Evolutionary conservation across 1,284 basidiomycete species (phyloP).

Genomic region (Pseudozyma thailandica): DNA sequence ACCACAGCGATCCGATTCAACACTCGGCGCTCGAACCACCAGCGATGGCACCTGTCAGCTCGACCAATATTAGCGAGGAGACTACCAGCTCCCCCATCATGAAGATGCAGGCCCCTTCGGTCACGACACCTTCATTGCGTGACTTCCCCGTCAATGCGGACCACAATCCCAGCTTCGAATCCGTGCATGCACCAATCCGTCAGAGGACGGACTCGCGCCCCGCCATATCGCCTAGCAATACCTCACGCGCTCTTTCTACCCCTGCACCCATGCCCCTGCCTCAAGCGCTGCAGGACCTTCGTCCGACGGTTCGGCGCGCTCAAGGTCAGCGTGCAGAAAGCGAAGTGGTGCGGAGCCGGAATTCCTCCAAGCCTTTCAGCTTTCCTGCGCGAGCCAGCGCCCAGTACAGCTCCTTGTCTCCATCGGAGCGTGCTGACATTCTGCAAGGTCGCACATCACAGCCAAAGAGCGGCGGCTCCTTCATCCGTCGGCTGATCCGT

Average conservation of each 20-base stretch:
- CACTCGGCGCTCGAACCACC: neutral
- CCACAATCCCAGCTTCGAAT: slow-evolving; percentile 26
- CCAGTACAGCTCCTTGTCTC: slow-evolving; percentile 17
- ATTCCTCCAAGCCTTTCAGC: slow-evolving; percentile 30
- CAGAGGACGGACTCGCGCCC: slow-evolving; percentile 47
- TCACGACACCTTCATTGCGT: slow-evolving; percentile 29
- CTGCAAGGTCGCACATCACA: slow-evolving; percentile 6
- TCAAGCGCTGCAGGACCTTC: slow-evolving; percentile 27
- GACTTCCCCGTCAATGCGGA: slow-evolving; percentile 36
- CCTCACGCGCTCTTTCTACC: slow-evolving; percentile 29
- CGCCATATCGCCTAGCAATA: slow-evolving; percentile 29
- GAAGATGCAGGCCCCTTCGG: slow-evolving; percentile 29
- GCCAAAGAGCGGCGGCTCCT: slow-evolving; percentile 21
- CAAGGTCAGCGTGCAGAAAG: slow-evolving; percentile 45
- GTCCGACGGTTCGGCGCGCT: slow-evolving; percentile 31
- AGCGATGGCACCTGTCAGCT: slow-evolving; percentile 11
- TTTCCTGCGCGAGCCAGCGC: slow-evolving; percentile 35
- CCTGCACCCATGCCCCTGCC: slow-evolving; percentile 41
- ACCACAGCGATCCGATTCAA: neutral
- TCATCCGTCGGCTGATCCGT: slow-evolving; percentile 45
- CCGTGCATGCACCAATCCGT: slow-evolving; percentile 21
- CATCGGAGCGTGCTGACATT: slow-evolving; percentile 15
- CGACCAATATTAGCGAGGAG: slow-evolving; percentile 20
- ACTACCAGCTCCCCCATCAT: slow-evolving; percentile 39
- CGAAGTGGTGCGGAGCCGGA: slow-evolving; percentile 34